A percentile compares a stretch with the other conserved stretches of the same genome.
phyloP scores from a whole-genome alignment of 495 filamentous ascomycete species.

The Entonaema liquescens region DNA sequence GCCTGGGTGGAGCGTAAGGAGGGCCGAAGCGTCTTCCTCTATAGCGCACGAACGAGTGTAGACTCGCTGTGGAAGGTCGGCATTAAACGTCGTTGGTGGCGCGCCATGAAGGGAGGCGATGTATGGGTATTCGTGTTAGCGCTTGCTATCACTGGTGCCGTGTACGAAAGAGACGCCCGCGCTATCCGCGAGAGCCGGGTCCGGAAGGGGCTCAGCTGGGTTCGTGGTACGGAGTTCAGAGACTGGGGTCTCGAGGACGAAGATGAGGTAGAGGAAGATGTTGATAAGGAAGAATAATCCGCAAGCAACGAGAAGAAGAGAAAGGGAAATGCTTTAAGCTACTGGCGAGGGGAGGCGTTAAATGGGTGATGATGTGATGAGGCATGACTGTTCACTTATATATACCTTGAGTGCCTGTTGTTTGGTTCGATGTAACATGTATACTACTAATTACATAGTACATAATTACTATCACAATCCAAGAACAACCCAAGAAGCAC shows the following conservation, averaged over 20 bases:
- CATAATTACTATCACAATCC: not conserved
- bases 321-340: not conserved
- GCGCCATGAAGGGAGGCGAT: slow-evolving; percentile 80
- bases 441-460: slow-evolving; percentile 1
- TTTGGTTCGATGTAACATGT: not conserved
- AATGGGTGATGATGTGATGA: slow-evolving; percentile 1
- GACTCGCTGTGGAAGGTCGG: slow-evolving; percentile 91
- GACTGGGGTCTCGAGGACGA: slow-evolving; percentile 57
- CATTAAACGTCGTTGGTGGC: slow-evolving; percentile 84
- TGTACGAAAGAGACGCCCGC: slow-evolving; percentile 75
- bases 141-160: slow-evolving; percentile 77
- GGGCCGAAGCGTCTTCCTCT: slow-evolving; percentile 72
- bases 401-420: not conserved
- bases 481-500: not conserved
- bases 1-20: slow-evolving; percentile 72
- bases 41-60: slow-evolving; percentile 74
- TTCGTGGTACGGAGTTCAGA: slow-evolving; percentile 67
- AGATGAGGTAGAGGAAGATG: slow-evolving; percentile 42
- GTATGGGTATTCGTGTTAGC: slow-evolving; percentile 80
- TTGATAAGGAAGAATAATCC: slow-evolving; percentile 29
- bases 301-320: not conserved
- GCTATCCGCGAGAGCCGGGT: slow-evolving; percentile 72
- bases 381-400: not conserved
- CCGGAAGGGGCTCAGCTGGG: slow-evolving; percentile 76
- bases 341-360: not conserved